Conservation (phyloP, 2,329 filamentous ascomycete genomes). For the Microcyclospora tardicrescens region DNA sequence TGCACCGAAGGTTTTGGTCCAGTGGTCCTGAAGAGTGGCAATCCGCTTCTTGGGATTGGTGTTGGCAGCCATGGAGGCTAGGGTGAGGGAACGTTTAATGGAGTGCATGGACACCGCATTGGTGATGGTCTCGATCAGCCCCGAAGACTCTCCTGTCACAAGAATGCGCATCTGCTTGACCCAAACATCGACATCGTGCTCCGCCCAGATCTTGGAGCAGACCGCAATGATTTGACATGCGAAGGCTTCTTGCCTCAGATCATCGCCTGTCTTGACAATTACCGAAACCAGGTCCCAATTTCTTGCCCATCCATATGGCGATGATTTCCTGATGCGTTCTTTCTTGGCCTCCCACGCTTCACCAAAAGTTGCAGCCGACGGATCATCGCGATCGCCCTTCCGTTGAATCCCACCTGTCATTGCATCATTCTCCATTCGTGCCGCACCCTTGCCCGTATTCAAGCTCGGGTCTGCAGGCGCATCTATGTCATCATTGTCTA, state of each 20-base stretch:
- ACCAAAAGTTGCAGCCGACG: conserved; percentile 73
- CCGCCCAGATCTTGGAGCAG: conserved; percentile 70
- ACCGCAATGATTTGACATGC: conserved; percentile 73
- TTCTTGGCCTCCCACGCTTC: conserved; percentile 78
- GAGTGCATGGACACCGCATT: conserved; percentile 81
- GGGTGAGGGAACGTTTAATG: conserved; percentile 66
- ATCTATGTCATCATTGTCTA: conserved; percentile 40
- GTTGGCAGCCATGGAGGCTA: conserved; percentile 59
- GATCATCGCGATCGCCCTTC: conserved; percentile 71
- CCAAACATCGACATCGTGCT: conserved; percentile 67
- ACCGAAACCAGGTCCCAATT: conserved; percentile 82
- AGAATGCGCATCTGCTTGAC: conserved; percentile 79
- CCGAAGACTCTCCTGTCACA: conserved; percentile 72
- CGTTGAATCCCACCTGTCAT: conserved; percentile 74
- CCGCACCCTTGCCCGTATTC: conserved; percentile 61
- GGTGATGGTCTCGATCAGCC: conserved; percentile 76
- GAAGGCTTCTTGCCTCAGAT: conserved; percentile 74
- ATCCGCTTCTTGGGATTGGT: conserved; percentile 64
- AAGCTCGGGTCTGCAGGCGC: conserved; percentile 28
- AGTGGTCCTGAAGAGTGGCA: conserved; percentile 70
- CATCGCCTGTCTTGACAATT: conserved; percentile 75
- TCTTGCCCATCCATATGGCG: conserved; percentile 78
- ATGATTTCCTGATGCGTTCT: conserved; percentile 69
- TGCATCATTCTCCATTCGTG: conserved; percentile 79
- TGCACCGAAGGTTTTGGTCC: conserved; percentile 62